Conservation (phyloP, 1,284 basidiomycete species). For the Ustilago trichophora region DNA sequence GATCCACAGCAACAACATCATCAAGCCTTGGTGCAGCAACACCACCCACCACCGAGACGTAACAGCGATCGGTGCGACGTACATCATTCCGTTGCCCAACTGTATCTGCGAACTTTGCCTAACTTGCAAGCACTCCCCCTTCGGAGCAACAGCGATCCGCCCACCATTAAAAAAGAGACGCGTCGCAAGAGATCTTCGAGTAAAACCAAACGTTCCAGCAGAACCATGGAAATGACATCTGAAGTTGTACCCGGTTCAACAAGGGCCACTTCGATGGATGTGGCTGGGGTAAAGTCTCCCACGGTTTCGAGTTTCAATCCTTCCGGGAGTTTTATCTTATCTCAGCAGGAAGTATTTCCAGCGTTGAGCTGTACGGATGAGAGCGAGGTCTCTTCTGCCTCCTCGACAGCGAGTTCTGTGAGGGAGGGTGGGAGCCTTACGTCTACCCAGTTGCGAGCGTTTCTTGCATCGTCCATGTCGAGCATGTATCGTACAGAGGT, state of each 20-base stretch:
- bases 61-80: conserved; percentile 29
- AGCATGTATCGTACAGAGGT: conserved; percentile 68
- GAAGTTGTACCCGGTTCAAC: too few species aligned
- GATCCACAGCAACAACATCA: neutral
- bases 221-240: too few species aligned
- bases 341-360: conserved; percentile 14
- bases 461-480: conserved; percentile 66
- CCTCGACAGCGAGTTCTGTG: neutral
- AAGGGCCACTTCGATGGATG: too few species aligned
- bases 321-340: conserved; percentile 16
- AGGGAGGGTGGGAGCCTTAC: neutral
- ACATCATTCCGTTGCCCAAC: conserved; percentile 28
- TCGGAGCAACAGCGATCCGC: neutral
- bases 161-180: neutral
- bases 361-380: conserved; percentile 15
- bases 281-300: too few species aligned
- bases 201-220: too few species aligned
- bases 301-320: too few species aligned
- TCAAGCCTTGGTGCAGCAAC: neutral
- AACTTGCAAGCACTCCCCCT: conserved; percentile 3
- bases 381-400: conserved; percentile 8
- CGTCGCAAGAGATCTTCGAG: neutral
- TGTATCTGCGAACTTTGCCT: conserved; percentile 22
- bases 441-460: conserved; percentile 58
- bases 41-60: neutral